These are phyloP conservation scores for Lipomyces spencermartinsiae DNA, from an alignment of 805 yeast genomes.

Conservation along the genomic window DNA sequence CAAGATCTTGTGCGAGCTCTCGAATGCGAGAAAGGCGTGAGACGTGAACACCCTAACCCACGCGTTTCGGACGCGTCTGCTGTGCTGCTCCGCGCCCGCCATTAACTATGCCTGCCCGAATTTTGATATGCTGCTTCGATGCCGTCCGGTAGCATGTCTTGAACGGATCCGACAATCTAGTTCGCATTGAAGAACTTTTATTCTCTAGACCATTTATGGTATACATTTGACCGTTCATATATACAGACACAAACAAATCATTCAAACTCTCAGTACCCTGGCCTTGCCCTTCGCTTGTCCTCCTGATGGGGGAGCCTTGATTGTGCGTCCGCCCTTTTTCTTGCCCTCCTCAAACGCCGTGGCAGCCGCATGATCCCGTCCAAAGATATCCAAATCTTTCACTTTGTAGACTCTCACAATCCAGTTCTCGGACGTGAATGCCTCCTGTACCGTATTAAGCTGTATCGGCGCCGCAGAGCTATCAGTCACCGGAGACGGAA, in stretches of 20 bases:
- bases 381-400: conserved; percentile 84
- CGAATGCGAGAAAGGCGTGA: not conserved
- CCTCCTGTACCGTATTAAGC: conserved; percentile 87
- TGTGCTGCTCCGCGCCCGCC: too few species aligned
- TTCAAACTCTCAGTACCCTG: conserved; percentile 28
- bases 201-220: not conserved
- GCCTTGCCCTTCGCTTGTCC: conserved; percentile 24
- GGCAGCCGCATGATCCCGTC: conserved; percentile 60
- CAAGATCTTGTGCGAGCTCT: not conserved
- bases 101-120: too few species aligned
- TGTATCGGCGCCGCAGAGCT: conserved; percentile 51
- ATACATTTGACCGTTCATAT: not conserved
- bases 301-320: conserved; percentile 16
- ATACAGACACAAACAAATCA: not conserved
- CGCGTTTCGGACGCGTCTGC: not conserved
- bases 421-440: conserved; percentile 95
- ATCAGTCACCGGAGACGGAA: conserved; percentile 50
- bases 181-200: not conserved
- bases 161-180: not conserved
- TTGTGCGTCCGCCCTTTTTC: conserved; percentile 12
- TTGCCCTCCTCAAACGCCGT: conserved; percentile 36
- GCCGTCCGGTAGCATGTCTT: too few species aligned
- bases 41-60: not conserved
- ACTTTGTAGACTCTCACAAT: conserved; percentile 92
- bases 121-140: too few species aligned